Base-by-base conservation (phyloP, 257 asterid species). In the Verbena officinalis region DNA sequence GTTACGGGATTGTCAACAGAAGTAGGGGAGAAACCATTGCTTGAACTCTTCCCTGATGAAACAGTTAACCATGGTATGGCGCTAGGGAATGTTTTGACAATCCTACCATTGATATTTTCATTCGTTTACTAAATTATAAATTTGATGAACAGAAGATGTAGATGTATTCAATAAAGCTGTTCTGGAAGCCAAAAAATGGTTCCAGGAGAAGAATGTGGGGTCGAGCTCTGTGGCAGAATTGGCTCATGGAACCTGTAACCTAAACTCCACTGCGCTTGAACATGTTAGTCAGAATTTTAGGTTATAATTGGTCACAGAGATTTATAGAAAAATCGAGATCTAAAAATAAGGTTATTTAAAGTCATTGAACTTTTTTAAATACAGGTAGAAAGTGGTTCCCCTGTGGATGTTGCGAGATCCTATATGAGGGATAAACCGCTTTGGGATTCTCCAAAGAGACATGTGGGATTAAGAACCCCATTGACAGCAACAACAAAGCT, bases 101-200 rank as follows among this genome's bases (percentile, higher is more conserved):
- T 54, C n/a, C 43, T 40, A 61, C 33, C 42, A 20, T 63, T 24
- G 22, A 12, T 53, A 24, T 59, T 73, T 36, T 12, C 51, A 51
- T 45, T 55, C 46, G 66, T 20, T 72, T 59, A 67, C 68, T 7
- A 50, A 23, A 30, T 36, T 51, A 5, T 48, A 46, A 19, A 67
- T 44, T 70, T 48, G 68, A 55, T 78, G 77, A 49, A 27, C 85
- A 86, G 90, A 75, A 76, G 67, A 70, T 53, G 70, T 55, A 67
- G 89, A 79, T 58, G 68, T 64, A 23, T 78, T 55, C 65, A 53
- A 64, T 67, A 73, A 71, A 74, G 94, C 95, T 64, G 74, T 88
- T 54, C 69, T 53, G 73, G 97, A 84, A 79, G 94, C 99, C 52
- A 83, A 83, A 69, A 86, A 67, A 61, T 90, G 95, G 95, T 69